A percentile compares a stretch with the other conserved stretches of the same genome.
Evolutionary conservation across 352 stramenopile genomes (phyloP).

Genomic region (Phytopythium mirpurense): DNA sequence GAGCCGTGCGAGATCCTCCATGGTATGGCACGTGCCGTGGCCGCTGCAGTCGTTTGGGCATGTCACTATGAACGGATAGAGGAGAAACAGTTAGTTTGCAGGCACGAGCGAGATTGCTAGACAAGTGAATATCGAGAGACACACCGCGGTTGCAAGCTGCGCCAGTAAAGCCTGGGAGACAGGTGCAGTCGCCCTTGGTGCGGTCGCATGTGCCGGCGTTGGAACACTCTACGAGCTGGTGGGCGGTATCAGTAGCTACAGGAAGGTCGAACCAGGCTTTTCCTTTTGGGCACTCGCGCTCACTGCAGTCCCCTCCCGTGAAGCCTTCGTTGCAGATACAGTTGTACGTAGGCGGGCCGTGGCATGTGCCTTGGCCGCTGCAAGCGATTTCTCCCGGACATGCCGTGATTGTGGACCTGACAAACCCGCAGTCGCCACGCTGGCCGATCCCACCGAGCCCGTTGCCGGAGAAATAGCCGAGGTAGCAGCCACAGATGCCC

Average conservation of each 20-base stretch:
- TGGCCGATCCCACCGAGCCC: conserved; percentile 73
- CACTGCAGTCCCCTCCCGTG: conserved; percentile 62
- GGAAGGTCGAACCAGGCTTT: conserved; percentile 70
- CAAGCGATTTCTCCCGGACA: conserved; percentile 73
- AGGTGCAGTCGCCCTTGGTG: conserved; percentile 65
- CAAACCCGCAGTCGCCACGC: conserved; percentile 90
- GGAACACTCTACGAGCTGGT: conserved; percentile 62
- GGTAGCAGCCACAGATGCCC: conserved; percentile 82
- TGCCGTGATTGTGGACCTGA: conserved; percentile 46
- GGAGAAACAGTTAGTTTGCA: neutral
- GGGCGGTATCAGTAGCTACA: conserved; percentile 36
- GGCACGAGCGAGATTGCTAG: neutral
- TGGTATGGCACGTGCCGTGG: conserved; percentile 79
- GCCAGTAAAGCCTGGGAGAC: conserved; percentile 54
- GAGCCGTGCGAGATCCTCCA: conserved; percentile 63
- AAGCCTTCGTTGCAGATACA: conserved; percentile 80
- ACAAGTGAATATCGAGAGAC: conserved; percentile 3
- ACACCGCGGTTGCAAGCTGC: conserved; percentile 64
- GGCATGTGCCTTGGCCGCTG: conserved; percentile 67
- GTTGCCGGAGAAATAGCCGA: conserved; percentile 80
- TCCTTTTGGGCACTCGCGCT: conserved; percentile 58
- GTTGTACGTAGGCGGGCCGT: conserved; percentile 65
- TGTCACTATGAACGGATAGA: conserved; percentile 17
- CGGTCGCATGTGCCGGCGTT: conserved; percentile 67
- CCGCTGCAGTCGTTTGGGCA: conserved; percentile 73